These are phyloP conservation scores for Angomonas ambiguus DNA, from an alignment of 208 protist species.

Conservation along the genomic window DNA sequence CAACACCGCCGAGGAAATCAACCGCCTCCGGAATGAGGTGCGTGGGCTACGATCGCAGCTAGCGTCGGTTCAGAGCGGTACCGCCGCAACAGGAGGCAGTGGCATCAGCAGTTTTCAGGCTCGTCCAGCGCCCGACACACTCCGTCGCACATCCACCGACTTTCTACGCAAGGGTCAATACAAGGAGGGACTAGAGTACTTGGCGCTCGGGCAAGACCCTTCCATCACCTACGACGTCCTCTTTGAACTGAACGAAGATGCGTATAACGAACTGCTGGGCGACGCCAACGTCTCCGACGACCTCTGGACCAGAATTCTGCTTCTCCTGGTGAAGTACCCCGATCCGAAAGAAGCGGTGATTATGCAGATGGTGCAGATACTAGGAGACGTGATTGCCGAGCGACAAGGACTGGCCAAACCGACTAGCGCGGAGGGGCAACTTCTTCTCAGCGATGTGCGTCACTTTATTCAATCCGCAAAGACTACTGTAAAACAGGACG, in stretches of 20 bases:
- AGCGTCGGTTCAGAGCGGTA: slow-evolving; percentile 10
- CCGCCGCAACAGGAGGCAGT: slow-evolving; percentile 14
- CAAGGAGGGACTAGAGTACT: slow-evolving; percentile 31
- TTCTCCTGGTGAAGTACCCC: slow-evolving; percentile 32
- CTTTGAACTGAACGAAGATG: slow-evolving; percentile 17
- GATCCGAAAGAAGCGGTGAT: slow-evolving; percentile 23
- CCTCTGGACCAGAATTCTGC: slow-evolving; percentile 33
- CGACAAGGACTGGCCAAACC: slow-evolving; percentile 37
- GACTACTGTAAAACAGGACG: slow-evolving; percentile 22
- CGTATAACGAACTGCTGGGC: not conserved
- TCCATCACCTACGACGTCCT: slow-evolving; percentile 27
- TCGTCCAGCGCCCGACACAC: slow-evolving; percentile 47
- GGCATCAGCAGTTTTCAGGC: not conserved
- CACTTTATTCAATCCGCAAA: slow-evolving; percentile 38
- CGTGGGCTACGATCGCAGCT: slow-evolving; percentile 41
- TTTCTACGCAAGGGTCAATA: slow-evolving; percentile 28
- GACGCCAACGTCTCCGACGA: slow-evolving; percentile 25
- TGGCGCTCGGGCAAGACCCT: slow-evolving; percentile 23
- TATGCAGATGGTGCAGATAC: slow-evolving; percentile 37
- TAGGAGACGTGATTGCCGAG: slow-evolving; percentile 73
- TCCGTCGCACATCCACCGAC: slow-evolving; percentile 42
- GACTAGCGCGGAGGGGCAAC: slow-evolving; percentile 36
- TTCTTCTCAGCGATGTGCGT: slow-evolving; percentile 42
- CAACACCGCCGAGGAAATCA: slow-evolving; percentile 32
- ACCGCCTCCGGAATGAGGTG: slow-evolving; percentile 38